Evolutionary conservation across 192 early-diverging fungal species (phyloP).

Genomic region (Coemansia asiatica): DNA sequence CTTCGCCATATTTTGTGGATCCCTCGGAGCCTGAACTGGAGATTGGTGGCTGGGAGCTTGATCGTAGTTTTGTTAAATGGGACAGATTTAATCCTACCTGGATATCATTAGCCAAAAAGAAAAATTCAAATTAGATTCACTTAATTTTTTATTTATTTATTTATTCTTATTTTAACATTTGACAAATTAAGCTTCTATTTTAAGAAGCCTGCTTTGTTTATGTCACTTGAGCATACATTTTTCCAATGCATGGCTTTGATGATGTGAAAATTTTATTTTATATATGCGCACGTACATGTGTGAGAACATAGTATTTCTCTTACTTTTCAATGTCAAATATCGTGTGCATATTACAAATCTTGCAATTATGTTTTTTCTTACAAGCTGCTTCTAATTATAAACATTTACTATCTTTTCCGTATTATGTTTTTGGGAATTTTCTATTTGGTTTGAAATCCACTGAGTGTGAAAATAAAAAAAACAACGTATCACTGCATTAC

Average conservation of each 20-base stretch:
- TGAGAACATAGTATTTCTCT: neutral
- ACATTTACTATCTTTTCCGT: neutral
- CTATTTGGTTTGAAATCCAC: neutral
- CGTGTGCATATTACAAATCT: neutral
- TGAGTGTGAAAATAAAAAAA: neutral
- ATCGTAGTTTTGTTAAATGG: slow-evolving; percentile 29
- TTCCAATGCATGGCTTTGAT: neutral
- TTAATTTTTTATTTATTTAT: neutral
- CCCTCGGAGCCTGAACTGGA: slow-evolving; percentile 23
- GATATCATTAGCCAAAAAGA: slow-evolving; percentile 33
- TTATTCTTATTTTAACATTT: neutral
- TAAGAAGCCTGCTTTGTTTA: neutral
- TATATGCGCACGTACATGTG: neutral
- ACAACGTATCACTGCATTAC: neutral
- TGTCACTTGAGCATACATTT: neutral
- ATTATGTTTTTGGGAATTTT: neutral
- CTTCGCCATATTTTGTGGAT: slow-evolving; percentile 18
- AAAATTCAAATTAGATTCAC: neutral
- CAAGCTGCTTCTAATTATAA: neutral
- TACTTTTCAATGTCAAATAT: neutral
- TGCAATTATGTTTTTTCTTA: neutral
- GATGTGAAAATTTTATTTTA: neutral
- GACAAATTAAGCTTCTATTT: too few relatives aligned
- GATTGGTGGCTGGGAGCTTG: slow-evolving; percentile 39
- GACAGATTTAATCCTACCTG: slow-evolving; percentile 32